Evolutionary conservation across 352 stramenopile species (phyloP).

Genomic region (Globisporangium nagaii): DNA sequence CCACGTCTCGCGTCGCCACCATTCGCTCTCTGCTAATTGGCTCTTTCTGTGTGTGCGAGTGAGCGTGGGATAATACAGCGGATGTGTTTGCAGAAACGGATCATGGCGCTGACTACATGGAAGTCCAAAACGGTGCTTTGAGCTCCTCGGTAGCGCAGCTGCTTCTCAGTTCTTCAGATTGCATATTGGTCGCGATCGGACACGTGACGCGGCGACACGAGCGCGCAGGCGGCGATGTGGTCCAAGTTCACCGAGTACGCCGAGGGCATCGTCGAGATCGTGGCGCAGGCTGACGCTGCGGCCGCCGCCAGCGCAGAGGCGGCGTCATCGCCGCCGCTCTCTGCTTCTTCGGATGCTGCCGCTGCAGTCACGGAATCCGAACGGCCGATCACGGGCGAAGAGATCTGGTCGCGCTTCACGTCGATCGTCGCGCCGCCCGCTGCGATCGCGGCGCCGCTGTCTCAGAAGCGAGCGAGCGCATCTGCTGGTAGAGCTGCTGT

Average conservation of each 20-base stretch:
- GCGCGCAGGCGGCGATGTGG: conserved; percentile 56
- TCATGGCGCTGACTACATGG: no score
- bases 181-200: no score
- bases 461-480: conserved; percentile 1
- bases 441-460: conserved; percentile 1
- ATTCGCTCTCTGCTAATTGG: neutral
- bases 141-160: no score
- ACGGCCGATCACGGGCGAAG: conserved; percentile 20
- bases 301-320: neutral
- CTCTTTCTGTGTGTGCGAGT: neutral
- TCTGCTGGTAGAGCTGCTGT: neutral
- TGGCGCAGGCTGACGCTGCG: conserved; percentile 40
- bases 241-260: conserved; percentile 55
- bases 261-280: conserved; percentile 59
- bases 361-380: no score
- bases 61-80: no score
- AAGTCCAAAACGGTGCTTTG: no score
- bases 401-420: conserved; percentile 34
- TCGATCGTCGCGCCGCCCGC: conserved; percentile 41
- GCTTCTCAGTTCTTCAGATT: neutral
- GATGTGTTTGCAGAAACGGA: no score
- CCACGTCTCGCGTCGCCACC: conserved; percentile 33
- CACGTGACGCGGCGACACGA: neutral
- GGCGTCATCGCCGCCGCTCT: conserved; percentile 13
- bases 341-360: neutral